Percentiles rank a stretch among this genome's conserved stretches.
phyloP scores from a whole-genome alignment of 2,329 filamentous ascomycete genomes.

The Metarhizium anisopliae region DNA sequence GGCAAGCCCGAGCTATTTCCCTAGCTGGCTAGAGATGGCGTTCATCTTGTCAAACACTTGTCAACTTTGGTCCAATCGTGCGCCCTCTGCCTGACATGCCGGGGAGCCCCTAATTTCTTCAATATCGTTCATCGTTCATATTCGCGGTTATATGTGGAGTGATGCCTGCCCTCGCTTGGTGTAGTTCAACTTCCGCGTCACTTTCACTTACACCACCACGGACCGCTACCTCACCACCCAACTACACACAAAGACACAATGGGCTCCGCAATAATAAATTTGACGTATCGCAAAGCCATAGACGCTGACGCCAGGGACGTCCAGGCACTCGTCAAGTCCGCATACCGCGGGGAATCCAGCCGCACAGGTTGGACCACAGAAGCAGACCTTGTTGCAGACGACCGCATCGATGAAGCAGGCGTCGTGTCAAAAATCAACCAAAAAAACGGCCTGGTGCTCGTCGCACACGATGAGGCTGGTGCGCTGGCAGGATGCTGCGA shows the following conservation, averaged over 20 bases:
- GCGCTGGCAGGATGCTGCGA: constrained; percentile 35
- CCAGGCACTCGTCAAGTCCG: constrained; percentile 30
- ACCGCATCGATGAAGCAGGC: constrained; percentile 31
- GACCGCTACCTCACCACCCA: too few species aligned
- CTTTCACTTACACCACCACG: too few species aligned
- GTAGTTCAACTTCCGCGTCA: too few species aligned
- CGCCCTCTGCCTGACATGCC: too few species aligned
- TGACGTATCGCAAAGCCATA: constrained; percentile 27
- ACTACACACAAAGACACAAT: background rate
- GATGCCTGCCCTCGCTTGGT: too few species aligned
- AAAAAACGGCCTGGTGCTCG: constrained; percentile 26
- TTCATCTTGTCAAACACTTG: too few species aligned
- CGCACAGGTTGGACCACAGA: constrained; percentile 38
- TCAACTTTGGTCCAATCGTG: too few species aligned
- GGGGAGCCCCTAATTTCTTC: too few species aligned
- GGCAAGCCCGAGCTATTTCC: too few species aligned
- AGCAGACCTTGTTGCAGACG: constrained; percentile 32
- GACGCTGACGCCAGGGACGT: constrained; percentile 22
- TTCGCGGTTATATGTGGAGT: too few species aligned
- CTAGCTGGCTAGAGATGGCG: too few species aligned
- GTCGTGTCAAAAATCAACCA: constrained; percentile 30
- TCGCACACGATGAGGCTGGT: constrained; percentile 22
- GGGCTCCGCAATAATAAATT: constrained; percentile 2
- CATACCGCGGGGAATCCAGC: constrained; percentile 33
- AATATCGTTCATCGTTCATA: too few species aligned